Conservation (phyloP, 2,329 filamentous ascomycete genomes). For the Penicillium sp. region DNA sequence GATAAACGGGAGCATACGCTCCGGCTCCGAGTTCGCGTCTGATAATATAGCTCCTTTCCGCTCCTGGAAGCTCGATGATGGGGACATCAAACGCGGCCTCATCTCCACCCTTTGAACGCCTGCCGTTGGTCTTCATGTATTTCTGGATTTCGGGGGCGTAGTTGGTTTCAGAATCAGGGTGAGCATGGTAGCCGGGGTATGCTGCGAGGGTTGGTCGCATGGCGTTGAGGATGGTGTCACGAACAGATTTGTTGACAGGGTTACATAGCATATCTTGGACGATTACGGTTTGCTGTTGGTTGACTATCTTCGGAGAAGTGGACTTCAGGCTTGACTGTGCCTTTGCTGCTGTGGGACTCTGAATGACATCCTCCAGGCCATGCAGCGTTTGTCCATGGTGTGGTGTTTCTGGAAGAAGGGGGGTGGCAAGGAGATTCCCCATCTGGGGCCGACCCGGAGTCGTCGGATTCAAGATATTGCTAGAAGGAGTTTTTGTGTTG, state of each 20-base stretch:
- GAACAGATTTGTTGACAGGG: conserved; percentile 78
- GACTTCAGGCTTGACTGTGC: conserved; percentile 30
- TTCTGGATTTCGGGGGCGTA: conserved; percentile 78
- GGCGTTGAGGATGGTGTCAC: conserved; percentile 74
- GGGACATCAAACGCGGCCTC: conserved; percentile 68
- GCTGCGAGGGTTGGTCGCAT: conserved; percentile 73
- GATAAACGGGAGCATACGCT: conserved; percentile 93
- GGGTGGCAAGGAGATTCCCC: conserved; percentile 67
- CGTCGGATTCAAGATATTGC: conserved; percentile 43
- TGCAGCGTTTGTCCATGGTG: conserved; percentile 52
- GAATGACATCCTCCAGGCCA: conserved; percentile 39
- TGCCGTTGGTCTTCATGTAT: conserved; percentile 72
- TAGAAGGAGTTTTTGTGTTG: conserved; percentile 78
- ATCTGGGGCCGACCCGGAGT: conserved; percentile 42
- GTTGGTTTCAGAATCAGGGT: conserved; percentile 66
- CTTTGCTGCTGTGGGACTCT: conserved; percentile 47
- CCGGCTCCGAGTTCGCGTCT: conserved; percentile 88
- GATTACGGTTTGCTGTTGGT: conserved; percentile 61
- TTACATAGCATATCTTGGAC: conserved; percentile 87
- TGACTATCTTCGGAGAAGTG: conserved; percentile 24
- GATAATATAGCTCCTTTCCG: conserved; percentile 72
- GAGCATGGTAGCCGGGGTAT: conserved; percentile 81
- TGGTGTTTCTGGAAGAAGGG: conserved; percentile 69
- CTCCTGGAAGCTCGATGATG: conserved; percentile 69
- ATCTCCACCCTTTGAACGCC: conserved; percentile 52